Percentiles rank a stretch among this genome's conserved stretches.
Conservation (phyloP, 2,329 filamentous ascomycete genomes). For the Aspergillus neotritici region DNA sequence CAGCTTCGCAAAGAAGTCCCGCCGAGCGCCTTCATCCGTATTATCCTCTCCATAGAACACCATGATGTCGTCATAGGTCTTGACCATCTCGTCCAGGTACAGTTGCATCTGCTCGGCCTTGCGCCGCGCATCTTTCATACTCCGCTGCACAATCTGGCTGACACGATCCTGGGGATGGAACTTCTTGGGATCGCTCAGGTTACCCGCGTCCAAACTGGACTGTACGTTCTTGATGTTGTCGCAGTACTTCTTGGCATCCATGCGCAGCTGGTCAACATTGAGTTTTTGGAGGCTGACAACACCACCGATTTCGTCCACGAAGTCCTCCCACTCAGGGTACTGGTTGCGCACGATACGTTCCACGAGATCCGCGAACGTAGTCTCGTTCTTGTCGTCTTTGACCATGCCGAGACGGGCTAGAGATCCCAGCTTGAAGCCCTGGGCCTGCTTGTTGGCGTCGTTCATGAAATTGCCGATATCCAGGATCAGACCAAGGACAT, state of each 20-base stretch:
- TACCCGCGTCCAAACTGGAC: constrained; percentile 83
- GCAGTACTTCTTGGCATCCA: constrained; percentile 86
- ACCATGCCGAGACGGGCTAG: constrained; percentile 91
- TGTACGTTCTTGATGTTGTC: constrained; percentile 93
- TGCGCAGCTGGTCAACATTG: constrained; percentile 85
- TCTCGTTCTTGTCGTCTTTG: constrained; percentile 98
- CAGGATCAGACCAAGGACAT: constrained; percentile 88
- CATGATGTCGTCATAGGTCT: constrained; percentile 92
- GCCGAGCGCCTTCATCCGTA: constrained; percentile 80
- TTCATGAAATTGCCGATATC: constrained; percentile 99
- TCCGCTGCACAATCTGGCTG: constrained; percentile 80
- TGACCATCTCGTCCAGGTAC: constrained; percentile 87
- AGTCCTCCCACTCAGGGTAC: constrained; percentile 91
- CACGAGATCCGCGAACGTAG: constrained; percentile 88
- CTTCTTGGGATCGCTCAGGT: constrained; percentile 91
- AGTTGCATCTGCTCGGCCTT: constrained; percentile 95
- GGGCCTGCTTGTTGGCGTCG: constrained; percentile 96
- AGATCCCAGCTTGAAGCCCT: constrained; percentile 95
- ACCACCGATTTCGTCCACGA: constrained; percentile 74
- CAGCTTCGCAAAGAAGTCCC: constrained; percentile 93
- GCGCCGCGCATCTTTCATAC: constrained; percentile 92
- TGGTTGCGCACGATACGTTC: constrained; percentile 95
- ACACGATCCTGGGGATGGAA: constrained; percentile 98
- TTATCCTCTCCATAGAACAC: constrained; percentile 93
- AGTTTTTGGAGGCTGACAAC: constrained; percentile 79